Evolutionary conservation across 805 yeast species (phyloP).

Genomic region (Wickerhamomyces hampshirensis): DNA sequence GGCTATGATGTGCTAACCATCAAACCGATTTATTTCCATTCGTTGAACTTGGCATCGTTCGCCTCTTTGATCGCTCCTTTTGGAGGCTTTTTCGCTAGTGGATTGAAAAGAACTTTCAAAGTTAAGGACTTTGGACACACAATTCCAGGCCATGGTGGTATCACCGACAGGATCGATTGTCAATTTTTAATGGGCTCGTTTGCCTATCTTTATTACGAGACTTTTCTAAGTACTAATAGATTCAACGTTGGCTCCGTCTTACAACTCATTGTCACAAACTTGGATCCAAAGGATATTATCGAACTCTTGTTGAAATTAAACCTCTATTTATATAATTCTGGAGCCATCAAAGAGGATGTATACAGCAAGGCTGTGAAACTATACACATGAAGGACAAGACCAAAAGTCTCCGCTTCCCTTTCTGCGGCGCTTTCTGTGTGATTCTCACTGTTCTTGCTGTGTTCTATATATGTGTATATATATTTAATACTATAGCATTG

Average conservation of each 20-base stretch:
- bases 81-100: constrained; percentile 97
- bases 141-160: constrained; percentile 98
- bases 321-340: constrained; percentile 32
- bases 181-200: constrained; percentile 98
- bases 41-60: constrained; percentile 81
- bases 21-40: constrained; percentile 89
- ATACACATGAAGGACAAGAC: neutral
- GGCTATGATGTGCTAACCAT: constrained; percentile 49
- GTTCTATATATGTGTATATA: too few relatives aligned
- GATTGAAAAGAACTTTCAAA: constrained; percentile 93
- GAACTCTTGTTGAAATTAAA: constrained; percentile 53
- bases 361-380: constrained; percentile 26
- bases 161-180: constrained; percentile 96
- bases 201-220: constrained; percentile 86
- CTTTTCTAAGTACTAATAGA: constrained; percentile 74
- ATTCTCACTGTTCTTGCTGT: too few relatives aligned
- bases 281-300: constrained; percentile 60
- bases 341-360: constrained; percentile 32
- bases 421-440: too few relatives aligned
- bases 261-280: constrained; percentile 69
- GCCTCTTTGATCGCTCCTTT: constrained; percentile 97
- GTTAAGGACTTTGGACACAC: constrained; percentile 98
- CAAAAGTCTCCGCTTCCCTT: neutral
- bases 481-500: too few relatives aligned
- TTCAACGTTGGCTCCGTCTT: constrained; percentile 69